A percentile compares a stretch with the other conserved stretches of the same genome.
Evolutionary conservation across 106 monocot genomes (phyloP).

Genomic region (Triglochin maritima): DNA sequence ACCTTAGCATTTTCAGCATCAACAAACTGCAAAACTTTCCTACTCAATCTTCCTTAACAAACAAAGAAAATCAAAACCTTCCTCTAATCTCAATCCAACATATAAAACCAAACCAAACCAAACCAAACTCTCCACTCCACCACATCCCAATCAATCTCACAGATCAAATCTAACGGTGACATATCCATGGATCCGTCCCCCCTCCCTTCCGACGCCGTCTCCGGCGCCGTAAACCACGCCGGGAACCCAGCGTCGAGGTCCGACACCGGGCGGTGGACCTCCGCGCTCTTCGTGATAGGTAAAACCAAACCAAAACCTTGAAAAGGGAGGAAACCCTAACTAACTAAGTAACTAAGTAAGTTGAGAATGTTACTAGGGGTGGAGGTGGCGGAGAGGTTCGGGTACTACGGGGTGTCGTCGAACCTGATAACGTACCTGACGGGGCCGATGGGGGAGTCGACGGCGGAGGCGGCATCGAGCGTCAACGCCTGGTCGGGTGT

Average conservation of each 20-base stretch:
- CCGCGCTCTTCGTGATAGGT: conserved; percentile 41
- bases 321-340: neutral
- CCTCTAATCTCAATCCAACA: too few species aligned
- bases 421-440: conserved; percentile 63
- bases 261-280: conserved; percentile 27
- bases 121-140: too few species aligned
- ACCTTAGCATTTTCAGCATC: too few species aligned
- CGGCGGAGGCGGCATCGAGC: conserved; percentile 39
- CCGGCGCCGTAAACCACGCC: neutral
- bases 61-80: too few species aligned
- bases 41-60: too few species aligned
- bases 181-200: neutral
- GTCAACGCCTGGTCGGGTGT: conserved; percentile 44
- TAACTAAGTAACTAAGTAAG: too few species aligned
- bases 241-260: conserved; percentile 9
- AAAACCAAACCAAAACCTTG: neutral
- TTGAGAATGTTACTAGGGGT: conserved; percentile 16
- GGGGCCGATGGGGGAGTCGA: conserved; percentile 29
- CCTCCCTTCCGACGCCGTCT: neutral
- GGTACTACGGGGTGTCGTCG: conserved; percentile 43
- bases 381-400: conserved; percentile 42
- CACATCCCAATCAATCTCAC: too few species aligned
- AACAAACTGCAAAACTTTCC: too few species aligned
- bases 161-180: too few species aligned
- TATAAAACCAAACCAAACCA: too few species aligned